Conservation (phyloP, 331 rosid genomes). For the Erythrophleum ivorense region DNA sequence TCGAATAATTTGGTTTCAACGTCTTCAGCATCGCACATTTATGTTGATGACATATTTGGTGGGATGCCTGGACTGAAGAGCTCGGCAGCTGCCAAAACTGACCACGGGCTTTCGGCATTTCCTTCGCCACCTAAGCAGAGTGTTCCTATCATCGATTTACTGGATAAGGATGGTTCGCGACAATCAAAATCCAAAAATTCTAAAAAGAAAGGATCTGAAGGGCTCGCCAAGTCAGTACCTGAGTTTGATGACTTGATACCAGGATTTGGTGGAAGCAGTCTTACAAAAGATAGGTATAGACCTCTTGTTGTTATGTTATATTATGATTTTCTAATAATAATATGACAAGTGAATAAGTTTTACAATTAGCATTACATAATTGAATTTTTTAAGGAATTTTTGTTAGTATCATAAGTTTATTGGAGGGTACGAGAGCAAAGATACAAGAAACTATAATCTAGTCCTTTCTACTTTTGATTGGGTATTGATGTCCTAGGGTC, state of each 20-base stretch:
- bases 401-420: neutral
- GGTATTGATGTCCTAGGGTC: neutral
- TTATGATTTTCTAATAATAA: neutral
- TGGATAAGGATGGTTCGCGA: constrained; percentile 58
- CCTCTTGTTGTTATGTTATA: neutral
- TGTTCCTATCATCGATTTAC: constrained; percentile 60
- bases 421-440: neutral
- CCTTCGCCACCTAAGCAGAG: constrained; percentile 47
- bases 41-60: constrained; percentile 71
- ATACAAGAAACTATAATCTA: neutral
- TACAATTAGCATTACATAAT: neutral
- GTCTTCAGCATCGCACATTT: constrained; percentile 35
- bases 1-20: constrained; percentile 48
- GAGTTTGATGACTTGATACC: constrained; percentile 74
- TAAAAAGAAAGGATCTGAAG: constrained; percentile 23
- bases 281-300: constrained; percentile 62
- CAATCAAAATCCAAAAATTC: constrained; percentile 39
- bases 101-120: constrained; percentile 45
- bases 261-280: constrained; percentile 68
- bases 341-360: neutral
- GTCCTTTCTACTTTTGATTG: neutral
- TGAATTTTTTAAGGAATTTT: neutral
- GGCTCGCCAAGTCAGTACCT: constrained; percentile 22
- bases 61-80: constrained; percentile 56
- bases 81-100: constrained; percentile 44